These are phyloP conservation scores for Cutaneotrichosporon sp. DNA, from an alignment of 1,284 basidiomycete genomes.

Conservation along the genomic window DNA sequence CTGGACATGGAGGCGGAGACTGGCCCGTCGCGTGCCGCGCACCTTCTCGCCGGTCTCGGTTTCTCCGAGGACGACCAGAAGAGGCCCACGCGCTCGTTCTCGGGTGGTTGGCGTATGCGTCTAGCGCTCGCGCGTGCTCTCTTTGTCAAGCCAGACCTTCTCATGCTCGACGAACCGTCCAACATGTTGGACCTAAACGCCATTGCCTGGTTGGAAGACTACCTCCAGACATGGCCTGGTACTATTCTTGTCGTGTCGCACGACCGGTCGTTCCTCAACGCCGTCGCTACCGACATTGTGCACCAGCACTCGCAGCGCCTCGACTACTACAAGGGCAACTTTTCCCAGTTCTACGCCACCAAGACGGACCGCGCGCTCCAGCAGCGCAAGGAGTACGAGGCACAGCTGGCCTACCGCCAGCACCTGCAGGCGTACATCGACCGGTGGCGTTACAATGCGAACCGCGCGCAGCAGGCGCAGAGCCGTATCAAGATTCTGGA, in stretches of 20 bases:
- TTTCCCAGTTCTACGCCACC: conserved; percentile 97
- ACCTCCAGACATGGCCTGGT: conserved; percentile 92
- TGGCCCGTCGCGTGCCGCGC: conserved; percentile 86
- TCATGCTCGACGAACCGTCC: conserved; percentile 94
- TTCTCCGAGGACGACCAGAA: conserved; percentile 85
- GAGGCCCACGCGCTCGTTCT: conserved; percentile 78
- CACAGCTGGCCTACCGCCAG: conserved; percentile 89
- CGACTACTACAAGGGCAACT: conserved; percentile 87
- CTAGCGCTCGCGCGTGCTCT: conserved; percentile 93
- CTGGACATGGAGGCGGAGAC: conserved; percentile 98
- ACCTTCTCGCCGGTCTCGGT: conserved; percentile 84
- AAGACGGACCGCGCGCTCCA: conserved; percentile 91
- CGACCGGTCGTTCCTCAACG: conserved; percentile 97
- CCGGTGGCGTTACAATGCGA: conserved; percentile 91
- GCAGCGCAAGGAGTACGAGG: conserved; percentile 87
- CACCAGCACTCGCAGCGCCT: conserved; percentile 92
- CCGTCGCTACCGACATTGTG: conserved; percentile 91
- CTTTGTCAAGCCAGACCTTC: conserved; percentile 79
- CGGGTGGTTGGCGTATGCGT: conserved; percentile 99
- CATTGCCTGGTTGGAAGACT: conserved; percentile 67
- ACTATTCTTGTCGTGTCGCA: conserved; percentile 97
- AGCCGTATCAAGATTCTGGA: conserved; percentile 98
- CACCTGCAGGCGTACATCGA: conserved; percentile 95
- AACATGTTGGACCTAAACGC: conserved; percentile 67
- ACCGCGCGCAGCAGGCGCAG: conserved; percentile 87